Percentiles rank a stretch among this genome's conserved stretches.
phyloP scores from a whole-genome alignment of 2,329 filamentous ascomycete species.

The Colletotrichum scovillei region DNA sequence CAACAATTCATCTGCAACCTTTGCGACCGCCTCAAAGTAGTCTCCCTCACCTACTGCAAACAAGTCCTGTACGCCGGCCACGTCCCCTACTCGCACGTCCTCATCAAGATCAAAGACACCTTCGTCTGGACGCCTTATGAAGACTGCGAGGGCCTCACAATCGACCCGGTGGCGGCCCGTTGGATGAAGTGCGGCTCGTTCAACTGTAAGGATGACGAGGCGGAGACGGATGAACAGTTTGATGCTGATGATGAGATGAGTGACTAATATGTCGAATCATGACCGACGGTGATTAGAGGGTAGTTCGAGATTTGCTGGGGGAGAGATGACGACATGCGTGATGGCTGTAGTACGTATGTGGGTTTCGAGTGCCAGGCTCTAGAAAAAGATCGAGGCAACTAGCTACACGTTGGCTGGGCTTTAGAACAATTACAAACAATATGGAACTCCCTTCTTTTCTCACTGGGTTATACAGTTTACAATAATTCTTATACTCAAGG shows the following conservation, averaged over 20 bases:
- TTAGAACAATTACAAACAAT: background rate
- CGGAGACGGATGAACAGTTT: background rate
- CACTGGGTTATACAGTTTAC: background rate
- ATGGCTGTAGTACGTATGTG: no score
- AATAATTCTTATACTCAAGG: slow-evolving; percentile 14
- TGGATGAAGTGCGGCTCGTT: background rate
- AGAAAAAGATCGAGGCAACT: background rate
- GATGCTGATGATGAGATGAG: no score
- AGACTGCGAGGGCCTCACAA: background rate
- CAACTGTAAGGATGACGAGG: background rate
- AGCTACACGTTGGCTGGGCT: background rate
- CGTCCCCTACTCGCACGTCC: background rate
- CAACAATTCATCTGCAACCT: background rate
- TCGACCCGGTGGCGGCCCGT: no score
- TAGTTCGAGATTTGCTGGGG: no score
- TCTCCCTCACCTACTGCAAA: background rate
- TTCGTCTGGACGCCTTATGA: background rate
- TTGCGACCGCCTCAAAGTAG: background rate
- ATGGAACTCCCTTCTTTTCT: background rate
- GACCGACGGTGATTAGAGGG: no score
- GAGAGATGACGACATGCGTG: no score
- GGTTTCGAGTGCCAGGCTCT: background rate
- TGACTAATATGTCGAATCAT: no score
- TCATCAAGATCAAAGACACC: background rate
- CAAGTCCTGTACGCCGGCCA: background rate